A percentile compares a stretch with the other conserved stretches of the same genome.
Evolutionary conservation across 2,329 filamentous ascomycete genomes (phyloP).

Genomic region (Venturia aucupariae): DNA sequence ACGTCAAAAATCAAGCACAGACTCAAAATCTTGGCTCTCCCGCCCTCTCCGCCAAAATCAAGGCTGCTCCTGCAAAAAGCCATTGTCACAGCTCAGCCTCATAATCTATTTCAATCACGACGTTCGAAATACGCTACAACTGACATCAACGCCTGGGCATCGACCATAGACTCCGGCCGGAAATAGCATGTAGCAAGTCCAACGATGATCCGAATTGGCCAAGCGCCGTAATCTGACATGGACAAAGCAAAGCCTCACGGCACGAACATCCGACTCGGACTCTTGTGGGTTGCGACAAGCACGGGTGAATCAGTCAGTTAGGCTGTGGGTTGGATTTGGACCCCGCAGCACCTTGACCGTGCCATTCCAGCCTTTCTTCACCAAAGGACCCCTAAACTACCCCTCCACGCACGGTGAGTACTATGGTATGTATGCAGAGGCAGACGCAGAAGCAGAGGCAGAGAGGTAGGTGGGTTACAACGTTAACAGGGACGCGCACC

Average conservation of each 20-base stretch:
- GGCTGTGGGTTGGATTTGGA: not conserved
- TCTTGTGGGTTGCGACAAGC: too few species aligned
- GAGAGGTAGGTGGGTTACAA: not conserved
- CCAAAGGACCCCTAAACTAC: not conserved
- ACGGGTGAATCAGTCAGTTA: too few species aligned
- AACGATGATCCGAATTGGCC: not conserved
- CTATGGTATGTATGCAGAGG: not conserved
- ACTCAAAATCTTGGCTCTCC: not conserved
- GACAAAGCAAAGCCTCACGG: not conserved
- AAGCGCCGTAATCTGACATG: not conserved
- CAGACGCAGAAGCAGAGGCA: too few species aligned
- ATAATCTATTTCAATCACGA: not conserved
- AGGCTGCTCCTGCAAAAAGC: not conserved
- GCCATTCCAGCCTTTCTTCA: not conserved
- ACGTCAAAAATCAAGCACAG: constrained; percentile 2
- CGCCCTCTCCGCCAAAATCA: not conserved
- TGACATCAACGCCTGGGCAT: not conserved
- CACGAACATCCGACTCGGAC: not conserved
- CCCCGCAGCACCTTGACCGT: constrained; percentile 1
- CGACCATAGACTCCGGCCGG: not conserved
- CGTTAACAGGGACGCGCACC: not conserved
- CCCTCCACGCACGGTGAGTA: constrained; percentile 2
- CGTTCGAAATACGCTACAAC: not conserved
- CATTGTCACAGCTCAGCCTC: not conserved
- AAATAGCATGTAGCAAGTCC: not conserved